Conservation (phyloP, 2,329 filamentous ascomycete species). For the Hypomyces rosellus region DNA sequence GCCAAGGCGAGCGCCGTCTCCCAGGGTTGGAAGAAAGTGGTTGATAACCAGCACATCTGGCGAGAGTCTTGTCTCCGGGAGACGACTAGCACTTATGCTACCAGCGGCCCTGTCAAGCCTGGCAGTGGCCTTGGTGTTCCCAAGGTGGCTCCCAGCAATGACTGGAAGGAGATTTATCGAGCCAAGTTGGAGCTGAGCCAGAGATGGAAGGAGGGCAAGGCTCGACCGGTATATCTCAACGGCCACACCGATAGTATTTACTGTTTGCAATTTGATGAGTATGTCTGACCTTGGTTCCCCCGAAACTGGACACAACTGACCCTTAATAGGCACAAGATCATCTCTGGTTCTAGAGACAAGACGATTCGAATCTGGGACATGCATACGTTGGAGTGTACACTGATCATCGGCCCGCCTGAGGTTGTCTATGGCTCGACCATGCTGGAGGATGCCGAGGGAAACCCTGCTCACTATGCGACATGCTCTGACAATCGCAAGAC, state of each 20-base stretch:
- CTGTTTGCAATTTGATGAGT: constrained; percentile 97
- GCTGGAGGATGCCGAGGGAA: constrained; percentile 45
- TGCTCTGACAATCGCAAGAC: constrained; percentile 42
- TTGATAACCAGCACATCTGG: constrained; percentile 54
- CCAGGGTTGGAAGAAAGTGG: constrained; percentile 40
- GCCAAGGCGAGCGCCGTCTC: constrained; percentile 45
- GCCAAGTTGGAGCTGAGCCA: constrained; percentile 68
- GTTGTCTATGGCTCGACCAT: constrained; percentile 49
- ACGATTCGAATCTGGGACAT: constrained; percentile 97
- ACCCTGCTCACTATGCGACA: constrained; percentile 49
- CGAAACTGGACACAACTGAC: background rate
- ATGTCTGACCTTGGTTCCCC: constrained; percentile 29
- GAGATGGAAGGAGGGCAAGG: constrained; percentile 74
- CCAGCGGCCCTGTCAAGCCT: constrained; percentile 44
- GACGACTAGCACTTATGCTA: constrained; percentile 55
- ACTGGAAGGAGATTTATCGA: constrained; percentile 83
- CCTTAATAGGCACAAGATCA: constrained; percentile 70
- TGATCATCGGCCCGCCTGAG: constrained; percentile 76
- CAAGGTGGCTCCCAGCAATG: constrained; percentile 50
- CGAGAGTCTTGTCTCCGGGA: constrained; percentile 56
- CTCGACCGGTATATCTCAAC: constrained; percentile 80
- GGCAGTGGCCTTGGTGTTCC: constrained; percentile 55
- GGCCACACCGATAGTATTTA: constrained; percentile 96
- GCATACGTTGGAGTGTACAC: constrained; percentile 74
- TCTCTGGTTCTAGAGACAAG: constrained; percentile 90